Conservation (phyloP, 2,329 filamentous ascomycete species). For the Harringtonia aguacate region DNA sequence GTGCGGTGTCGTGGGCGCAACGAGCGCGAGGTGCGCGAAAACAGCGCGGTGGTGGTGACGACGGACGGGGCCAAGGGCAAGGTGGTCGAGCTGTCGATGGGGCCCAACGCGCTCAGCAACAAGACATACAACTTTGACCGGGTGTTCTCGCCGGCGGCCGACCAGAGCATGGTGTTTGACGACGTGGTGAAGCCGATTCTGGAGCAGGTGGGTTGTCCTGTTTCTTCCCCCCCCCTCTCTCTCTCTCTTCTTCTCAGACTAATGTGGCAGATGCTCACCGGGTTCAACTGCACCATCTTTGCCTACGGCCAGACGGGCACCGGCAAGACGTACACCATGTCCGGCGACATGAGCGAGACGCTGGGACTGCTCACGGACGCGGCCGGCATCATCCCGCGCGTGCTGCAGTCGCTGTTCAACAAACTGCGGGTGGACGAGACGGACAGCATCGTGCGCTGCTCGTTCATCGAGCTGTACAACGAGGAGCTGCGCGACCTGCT, state of each 20-base stretch:
- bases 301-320: conserved; percentile 97
- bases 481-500: conserved; percentile 90
- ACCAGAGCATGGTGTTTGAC: conserved; percentile 89
- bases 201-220: conserved; percentile 56
- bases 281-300: conserved; percentile 98
- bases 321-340: conserved; percentile 99
- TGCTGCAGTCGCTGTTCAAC: conserved; percentile 75
- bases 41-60: conserved; percentile 82
- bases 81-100: conserved; percentile 80
- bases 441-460: conserved; percentile 91
- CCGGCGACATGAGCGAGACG: conserved; percentile 86
- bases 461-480: conserved; percentile 97
- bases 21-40: conserved; percentile 85
- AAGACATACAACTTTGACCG: conserved; percentile 96
- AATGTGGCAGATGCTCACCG: conserved; percentile 63
- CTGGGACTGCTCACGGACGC: conserved; percentile 78
- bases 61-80: conserved; percentile 85
- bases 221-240: background rate
- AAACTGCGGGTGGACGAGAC: conserved; percentile 69
- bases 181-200: conserved; percentile 90
- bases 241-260: background rate
- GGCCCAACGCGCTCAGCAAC: conserved; percentile 82
- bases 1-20: conserved; percentile 89
- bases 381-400: conserved; percentile 90
- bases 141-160: conserved; percentile 89